Evolutionary conservation across 1,284 basidiomycete genomes (phyloP).

Genomic region (Ganoderma meredithae): DNA sequence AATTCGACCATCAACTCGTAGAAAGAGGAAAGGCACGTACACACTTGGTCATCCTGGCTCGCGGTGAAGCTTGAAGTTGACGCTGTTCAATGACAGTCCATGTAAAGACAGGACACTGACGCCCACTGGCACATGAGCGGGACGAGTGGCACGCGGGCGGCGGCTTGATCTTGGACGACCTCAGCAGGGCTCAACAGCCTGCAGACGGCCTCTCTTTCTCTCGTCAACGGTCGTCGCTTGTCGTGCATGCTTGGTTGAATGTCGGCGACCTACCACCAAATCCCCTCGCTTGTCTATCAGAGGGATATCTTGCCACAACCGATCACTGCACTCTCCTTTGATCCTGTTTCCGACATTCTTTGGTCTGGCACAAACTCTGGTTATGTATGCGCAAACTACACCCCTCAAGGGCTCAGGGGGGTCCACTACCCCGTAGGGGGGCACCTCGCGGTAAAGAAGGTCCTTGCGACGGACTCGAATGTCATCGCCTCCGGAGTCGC

Average conservation of each 20-base stretch:
- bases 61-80: no score
- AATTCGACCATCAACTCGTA: no score
- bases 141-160: no score
- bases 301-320: slow-evolving; percentile 55
- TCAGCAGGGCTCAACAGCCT: neutral
- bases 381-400: slow-evolving; percentile 76
- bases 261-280: slow-evolving; percentile 49
- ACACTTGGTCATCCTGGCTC: no score
- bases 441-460: slow-evolving; percentile 69
- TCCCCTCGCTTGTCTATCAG: slow-evolving; percentile 46
- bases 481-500: slow-evolving; percentile 68
- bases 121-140: no score
- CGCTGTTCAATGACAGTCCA: no score
- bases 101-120: no score
- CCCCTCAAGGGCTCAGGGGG: slow-evolving; percentile 69
- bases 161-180: slow-evolving; percentile 1
- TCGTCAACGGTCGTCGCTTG: neutral
- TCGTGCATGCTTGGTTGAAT: slow-evolving; percentile 35
- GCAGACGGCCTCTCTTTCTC: neutral
- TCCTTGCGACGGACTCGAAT: slow-evolving; percentile 78
- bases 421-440: slow-evolving; percentile 82
- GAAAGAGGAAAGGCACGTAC: no score
- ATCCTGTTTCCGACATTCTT: slow-evolving; percentile 88
- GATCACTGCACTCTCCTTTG: slow-evolving; percentile 83
- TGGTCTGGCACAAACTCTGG: slow-evolving; percentile 88